Base-by-base conservation (phyloP, 805 yeast genomes). In the Grigorovia humatica region DNA sequence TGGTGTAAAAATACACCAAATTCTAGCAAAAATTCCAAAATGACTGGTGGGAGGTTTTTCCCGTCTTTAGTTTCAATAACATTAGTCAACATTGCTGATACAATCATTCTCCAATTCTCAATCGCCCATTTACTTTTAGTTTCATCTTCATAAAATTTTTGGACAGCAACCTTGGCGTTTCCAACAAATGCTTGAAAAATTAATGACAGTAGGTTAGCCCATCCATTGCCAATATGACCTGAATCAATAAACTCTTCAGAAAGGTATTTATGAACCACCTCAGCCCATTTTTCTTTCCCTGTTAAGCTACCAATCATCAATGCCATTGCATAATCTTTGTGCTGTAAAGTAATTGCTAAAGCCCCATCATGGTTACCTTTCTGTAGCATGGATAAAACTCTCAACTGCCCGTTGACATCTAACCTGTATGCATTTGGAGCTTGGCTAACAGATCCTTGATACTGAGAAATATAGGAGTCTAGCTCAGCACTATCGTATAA, bases 291-390 rank as follows among this genome's bases (percentile, higher is more conserved):
- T 3, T 79, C 82, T 19, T 78, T 77, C 2, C 93, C 84, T 29
- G 80, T 69, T 17, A 87, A 65, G 54, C 82, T 77, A 1, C 95
- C 82, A 48, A 90, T 70, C 32, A 88, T 64, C 51, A 91, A 67
- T 0, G 96, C 85, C 65, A 89, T 72, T 0, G 91, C 81, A 84
- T 87, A 90, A 57, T 87, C 86, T 9, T 80, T 77, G 50, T 79
- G 77, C 1, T 76, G 71, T 18, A 89, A 64, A 1, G 93, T 82
- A 51, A 74, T 70, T 23, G 75, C 72, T 47, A 89, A 67, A 0
- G 96, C 96, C 5, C 74, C 76, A 13, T 77, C 79, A 23, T 81
- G 77, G 52, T 82, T 74, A 1, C 96, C 96, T 5, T 70, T 66
- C 56, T 80, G 82, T 43, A 81, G 69, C 44, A 72, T 63, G 40